These are phyloP conservation scores for Eryngium alpinum DNA, from an alignment of 140 eudicot genomes.

Conservation along the genomic window DNA sequence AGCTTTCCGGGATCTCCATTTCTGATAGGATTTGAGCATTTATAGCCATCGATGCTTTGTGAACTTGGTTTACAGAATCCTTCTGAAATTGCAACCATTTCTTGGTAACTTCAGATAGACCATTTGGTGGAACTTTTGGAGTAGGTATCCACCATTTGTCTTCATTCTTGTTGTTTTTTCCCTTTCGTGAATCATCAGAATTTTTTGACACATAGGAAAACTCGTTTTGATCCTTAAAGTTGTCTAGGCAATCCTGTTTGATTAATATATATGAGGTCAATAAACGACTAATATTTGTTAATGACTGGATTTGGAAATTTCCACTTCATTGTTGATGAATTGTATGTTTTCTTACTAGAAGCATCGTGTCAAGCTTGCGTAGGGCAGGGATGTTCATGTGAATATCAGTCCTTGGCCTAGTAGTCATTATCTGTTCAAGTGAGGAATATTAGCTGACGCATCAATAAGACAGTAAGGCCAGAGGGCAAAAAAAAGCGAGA, in stretches of 20 bases:
- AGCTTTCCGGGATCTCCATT: slow-evolving; percentile 74
- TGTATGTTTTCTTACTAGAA: slow-evolving; percentile 41
- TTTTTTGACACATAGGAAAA: slow-evolving; percentile 47
- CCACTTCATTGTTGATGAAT: background rate
- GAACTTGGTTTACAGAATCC: slow-evolving; percentile 74
- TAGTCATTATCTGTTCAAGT: slow-evolving; percentile 53
- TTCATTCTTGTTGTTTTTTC: slow-evolving; percentile 38
- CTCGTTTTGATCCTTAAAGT: slow-evolving; percentile 56
- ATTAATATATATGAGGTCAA: background rate
- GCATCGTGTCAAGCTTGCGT: slow-evolving; percentile 75
- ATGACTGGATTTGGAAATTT: background rate
- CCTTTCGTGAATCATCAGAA: slow-evolving; percentile 29
- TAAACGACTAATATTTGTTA: background rate
- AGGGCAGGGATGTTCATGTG: slow-evolving; percentile 65
- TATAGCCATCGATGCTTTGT: slow-evolving; percentile 78
- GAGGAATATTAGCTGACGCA: slow-evolving; percentile 7
- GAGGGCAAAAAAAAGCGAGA: background rate
- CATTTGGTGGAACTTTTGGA: slow-evolving; percentile 58
- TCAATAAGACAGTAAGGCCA: background rate
- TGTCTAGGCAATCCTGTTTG: slow-evolving; percentile 60
- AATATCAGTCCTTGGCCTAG: slow-evolving; percentile 61
- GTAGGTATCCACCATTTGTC: slow-evolving; percentile 84
- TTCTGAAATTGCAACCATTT: slow-evolving; percentile 62
- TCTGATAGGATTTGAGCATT: slow-evolving; percentile 62
- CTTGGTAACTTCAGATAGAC: slow-evolving; percentile 56